Base-by-base conservation (phyloP, 495 filamentous ascomycete species). In the Penicillium tannophilum region DNA sequence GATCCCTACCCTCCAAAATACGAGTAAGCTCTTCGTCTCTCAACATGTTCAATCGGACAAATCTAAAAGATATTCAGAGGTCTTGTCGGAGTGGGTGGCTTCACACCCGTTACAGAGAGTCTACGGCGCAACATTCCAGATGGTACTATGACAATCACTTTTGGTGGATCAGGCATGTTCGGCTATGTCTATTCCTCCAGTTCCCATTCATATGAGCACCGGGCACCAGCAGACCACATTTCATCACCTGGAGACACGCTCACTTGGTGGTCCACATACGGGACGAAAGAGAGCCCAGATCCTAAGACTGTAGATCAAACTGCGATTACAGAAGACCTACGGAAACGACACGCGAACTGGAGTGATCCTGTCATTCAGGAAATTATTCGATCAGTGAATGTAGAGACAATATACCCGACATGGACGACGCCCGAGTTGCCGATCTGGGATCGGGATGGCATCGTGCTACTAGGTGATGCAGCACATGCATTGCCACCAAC, bases 401-500 rank as follows among this genome's bases (percentile, higher is more conserved):
- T 59, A 17, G 49, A 59, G 45, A 59, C 49, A 1, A 59, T 59
- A 30, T 59, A 35, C 36, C 56, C 56, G 19, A 59, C 43, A 9
- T 59, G 56, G 56, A 53, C 56, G 14, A 59, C 49, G 11, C 49
- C 56, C 4, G 42, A 46, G 19, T 30, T 59, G 6, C 56, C 56
- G 6, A 39, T 53, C 28, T 59, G 56, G 56, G 49, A 59, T 10
- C 24, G 23, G 24, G 50, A 59, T 39, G 56, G 56, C 3, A 53
- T 59, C 12, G 42, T 59, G n/a, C 23, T 59, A 30, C 49, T 59
- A 12, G 56, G 56, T 5, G 56, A 59, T 48, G 56, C 56, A 35
- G 56, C 56, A 14, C 56, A 59, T 47, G 56, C 56, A 28, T 17
- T 59, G 31, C 56, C 56, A 20, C 56, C 56, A 26, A 59, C 49